Evolutionary conservation across 169 alveolate species (phyloP).

Genomic region (Pseudocohnilembus persalinus): DNA sequence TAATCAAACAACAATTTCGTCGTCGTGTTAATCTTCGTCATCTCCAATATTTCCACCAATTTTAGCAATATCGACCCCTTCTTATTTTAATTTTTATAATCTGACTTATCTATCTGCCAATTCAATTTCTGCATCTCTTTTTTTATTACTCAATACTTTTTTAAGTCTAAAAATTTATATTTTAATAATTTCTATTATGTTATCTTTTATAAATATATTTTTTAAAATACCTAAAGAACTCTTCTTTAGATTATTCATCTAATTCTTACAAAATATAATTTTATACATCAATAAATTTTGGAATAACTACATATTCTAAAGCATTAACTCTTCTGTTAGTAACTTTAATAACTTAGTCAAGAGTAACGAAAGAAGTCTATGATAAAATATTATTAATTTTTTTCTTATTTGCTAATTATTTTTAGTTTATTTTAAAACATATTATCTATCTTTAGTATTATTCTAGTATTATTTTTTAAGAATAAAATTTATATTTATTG

Average conservation of each 20-base stretch:
- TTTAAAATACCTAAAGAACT: slow-evolving; percentile 86
- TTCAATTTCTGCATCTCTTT: slow-evolving; percentile 9
- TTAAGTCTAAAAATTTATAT: slow-evolving; percentile 47
- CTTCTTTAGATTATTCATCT: slow-evolving; percentile 96
- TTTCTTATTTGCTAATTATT: too few species aligned
- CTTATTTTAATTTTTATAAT: background rate
- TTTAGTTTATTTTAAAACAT: slow-evolving; percentile 13
- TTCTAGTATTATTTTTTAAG: too few species aligned
- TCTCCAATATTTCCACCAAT: slow-evolving; percentile 18
- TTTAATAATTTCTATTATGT: slow-evolving; percentile 52
- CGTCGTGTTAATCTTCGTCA: slow-evolving; percentile 13
- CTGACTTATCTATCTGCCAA: background rate
- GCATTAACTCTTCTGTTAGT: slow-evolving; percentile 97
- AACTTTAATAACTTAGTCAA: slow-evolving; percentile 95
- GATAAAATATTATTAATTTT: background rate
- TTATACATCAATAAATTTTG: slow-evolving; percentile 88
- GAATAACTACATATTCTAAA: slow-evolving; percentile 94
- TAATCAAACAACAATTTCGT: slow-evolving; percentile 23
- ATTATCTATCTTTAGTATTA: too few species aligned
- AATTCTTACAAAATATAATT: slow-evolving; percentile 92
- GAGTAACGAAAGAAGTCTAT: slow-evolving; percentile 89
- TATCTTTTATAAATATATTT: background rate
- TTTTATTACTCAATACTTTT: slow-evolving; percentile 51
- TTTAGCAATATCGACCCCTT: slow-evolving; percentile 25
- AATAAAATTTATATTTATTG: background rate